These are phyloP conservation scores for Ceratopteris richardii DNA, from an alignment of 75 land plant genomes.

Conservation along the genomic window DNA sequence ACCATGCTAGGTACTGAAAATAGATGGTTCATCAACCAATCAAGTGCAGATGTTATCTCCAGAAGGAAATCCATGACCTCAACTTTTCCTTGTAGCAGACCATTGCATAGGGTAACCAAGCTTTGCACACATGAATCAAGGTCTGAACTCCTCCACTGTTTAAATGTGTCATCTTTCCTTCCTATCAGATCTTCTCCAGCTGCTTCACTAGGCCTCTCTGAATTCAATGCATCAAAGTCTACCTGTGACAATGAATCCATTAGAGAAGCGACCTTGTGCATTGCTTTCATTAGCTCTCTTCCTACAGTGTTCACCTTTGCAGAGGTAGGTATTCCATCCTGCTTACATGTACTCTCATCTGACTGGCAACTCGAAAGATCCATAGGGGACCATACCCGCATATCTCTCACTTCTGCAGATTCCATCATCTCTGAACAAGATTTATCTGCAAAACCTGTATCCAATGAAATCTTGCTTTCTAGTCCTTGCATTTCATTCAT, in stretches of 20 bases:
- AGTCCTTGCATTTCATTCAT: background rate
- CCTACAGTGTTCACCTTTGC: constrained; percentile 2
- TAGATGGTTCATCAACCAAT: constrained; percentile 58
- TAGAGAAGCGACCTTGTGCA: constrained; percentile 48
- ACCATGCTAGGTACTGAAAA: constrained; percentile 58
- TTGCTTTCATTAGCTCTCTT: constrained; percentile 23
- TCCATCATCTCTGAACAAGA: background rate
- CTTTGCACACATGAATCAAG: constrained; percentile 33
- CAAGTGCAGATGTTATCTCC: constrained; percentile 43
- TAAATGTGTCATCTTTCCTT: constrained; percentile 3
- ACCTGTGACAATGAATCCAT: constrained; percentile 42
- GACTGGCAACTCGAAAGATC: constrained; percentile 5
- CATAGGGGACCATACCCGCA: constrained; percentile 21
- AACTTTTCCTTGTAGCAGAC: constrained; percentile 43
- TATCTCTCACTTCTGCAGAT: constrained; percentile 19
- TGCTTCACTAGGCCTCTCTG: background rate
- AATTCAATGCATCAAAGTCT: constrained; percentile 15
- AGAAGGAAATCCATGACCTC: constrained; percentile 37
- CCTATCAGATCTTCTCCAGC: background rate
- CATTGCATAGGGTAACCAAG: constrained; percentile 42
- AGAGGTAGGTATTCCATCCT: background rate
- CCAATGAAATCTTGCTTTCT: background rate
- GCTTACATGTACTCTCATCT: constrained; percentile 3
- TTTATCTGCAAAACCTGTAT: background rate
- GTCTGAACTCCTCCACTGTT: constrained; percentile 52